Evolutionary conservation across 2,329 filamentous ascomycete species (phyloP), one percentile per base, ranked within the genome.

Genomic region (Aureobasidium sp.): DNA sequence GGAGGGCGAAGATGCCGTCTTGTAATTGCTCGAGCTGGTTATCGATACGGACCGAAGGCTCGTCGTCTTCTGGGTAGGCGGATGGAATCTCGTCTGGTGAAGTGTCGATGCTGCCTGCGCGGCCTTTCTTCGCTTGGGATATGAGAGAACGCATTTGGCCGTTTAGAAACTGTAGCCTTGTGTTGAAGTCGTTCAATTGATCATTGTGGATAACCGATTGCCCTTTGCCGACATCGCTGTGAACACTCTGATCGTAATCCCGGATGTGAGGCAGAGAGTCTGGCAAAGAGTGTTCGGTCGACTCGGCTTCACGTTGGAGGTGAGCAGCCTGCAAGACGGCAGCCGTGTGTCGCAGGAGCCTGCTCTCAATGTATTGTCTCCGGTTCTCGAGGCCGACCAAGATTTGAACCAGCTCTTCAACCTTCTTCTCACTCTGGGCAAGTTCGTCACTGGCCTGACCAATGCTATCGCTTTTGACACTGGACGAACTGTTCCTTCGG

Each of bases 251-350:
- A 31, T 64, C 64, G 48, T 63, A 64, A 45, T 62, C 62, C 17
- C 61, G 56, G 15, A 60, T 62, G 36, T 59, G 45, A 45, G 58
- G 58, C 48, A 61, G 47, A 29, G 41, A 31, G 34, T 56, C 60
- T 15, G 57, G 22, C 9, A 39, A 5, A 4, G 31, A 51, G 15
- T 37, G 31, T 22, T 55, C 27, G 39, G 45, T 39, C 4, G 39
- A 25, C 1, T 61, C 59, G 11, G 60, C 37, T 31, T 62, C 52
- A 8, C 55, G 80, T 0, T 84, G 85, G 68, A 87, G 88, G 75
- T 97, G 92, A 9, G 92, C 95, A 74, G 96, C 83, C 71, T 96
- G 91, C 60, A 99, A 78, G 42, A 99, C 90, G 48, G 90, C 93
- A 15, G 94, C 92, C 0, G 93, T 97, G 73, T 99, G 94, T 73